Conservation (phyloP, 805 yeast species). For the Middelhovenomyces tepae region DNA sequence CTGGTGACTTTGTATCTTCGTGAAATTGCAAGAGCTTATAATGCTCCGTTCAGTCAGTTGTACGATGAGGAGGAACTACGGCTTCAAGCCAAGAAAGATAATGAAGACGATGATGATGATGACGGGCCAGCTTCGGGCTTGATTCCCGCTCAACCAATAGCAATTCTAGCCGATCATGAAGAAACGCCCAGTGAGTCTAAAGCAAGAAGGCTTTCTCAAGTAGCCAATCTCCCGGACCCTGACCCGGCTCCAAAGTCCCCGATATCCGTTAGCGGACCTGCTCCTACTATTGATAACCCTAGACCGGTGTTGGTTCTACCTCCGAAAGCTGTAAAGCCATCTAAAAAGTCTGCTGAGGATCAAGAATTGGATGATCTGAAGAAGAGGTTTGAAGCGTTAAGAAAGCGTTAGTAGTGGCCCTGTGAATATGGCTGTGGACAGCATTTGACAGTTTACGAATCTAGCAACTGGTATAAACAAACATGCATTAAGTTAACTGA, state of each 20-base stretch:
- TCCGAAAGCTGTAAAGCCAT: conserved; percentile 3
- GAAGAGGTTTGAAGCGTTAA: conserved; percentile 72
- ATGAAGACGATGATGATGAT: conserved; percentile 29
- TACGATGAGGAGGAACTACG: conserved; percentile 17
- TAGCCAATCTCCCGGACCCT: conserved; percentile 17
- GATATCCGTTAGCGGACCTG: conserved; percentile 24
- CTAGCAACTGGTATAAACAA: no score
- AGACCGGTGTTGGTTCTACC: conserved; percentile 20
- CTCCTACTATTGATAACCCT: conserved; percentile 26
- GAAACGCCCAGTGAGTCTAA: conserved; percentile 11
- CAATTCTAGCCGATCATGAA: no score
- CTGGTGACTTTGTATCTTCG: conserved; percentile 61
- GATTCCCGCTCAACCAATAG: conserved; percentile 4
- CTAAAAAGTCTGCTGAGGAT: conserved; percentile 14
- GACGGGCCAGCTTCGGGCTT: conserved; percentile 5
- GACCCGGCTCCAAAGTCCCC: conserved; percentile 19
- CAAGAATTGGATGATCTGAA: conserved; percentile 54
- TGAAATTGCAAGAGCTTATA: conserved; percentile 76
- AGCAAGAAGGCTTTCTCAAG: conserved; percentile 11
- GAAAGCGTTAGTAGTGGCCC: conserved; percentile 26
- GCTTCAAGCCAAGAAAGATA: conserved; percentile 22
- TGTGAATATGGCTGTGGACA: no score
- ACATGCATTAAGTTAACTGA: no score
- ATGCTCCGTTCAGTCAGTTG: conserved; percentile 58
- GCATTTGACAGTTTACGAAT: no score